These are phyloP conservation scores for Phallus indusiatus DNA, from an alignment of 768 basidiomycete species.

Conservation along the genomic window DNA sequence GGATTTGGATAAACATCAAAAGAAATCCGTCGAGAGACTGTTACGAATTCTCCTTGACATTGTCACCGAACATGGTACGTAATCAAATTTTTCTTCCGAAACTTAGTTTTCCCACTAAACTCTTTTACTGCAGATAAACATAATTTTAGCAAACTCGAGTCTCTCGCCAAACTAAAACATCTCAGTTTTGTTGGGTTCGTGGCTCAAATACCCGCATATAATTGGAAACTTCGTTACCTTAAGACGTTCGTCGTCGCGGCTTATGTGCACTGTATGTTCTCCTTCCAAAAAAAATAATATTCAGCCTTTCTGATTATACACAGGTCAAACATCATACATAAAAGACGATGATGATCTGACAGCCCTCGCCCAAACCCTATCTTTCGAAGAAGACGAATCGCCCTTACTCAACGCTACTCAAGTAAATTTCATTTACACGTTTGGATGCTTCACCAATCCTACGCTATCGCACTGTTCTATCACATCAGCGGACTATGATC, in stretches of 20 bases:
- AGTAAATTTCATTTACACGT: slow-evolving; percentile 2
- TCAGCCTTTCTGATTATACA: not conserved
- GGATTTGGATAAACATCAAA: not conserved
- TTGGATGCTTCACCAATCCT: not conserved
- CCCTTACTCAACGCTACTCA: not conserved
- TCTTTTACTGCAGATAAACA: not conserved
- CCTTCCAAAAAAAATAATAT: not conserved
- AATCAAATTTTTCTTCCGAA: not conserved
- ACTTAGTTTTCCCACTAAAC: not conserved
- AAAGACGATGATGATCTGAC: not conserved
- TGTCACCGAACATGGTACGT: slow-evolving; percentile 6
- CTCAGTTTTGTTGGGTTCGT: slow-evolving; percentile 3
- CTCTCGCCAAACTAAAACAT: not conserved
- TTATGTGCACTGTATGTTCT: slow-evolving; percentile 1
- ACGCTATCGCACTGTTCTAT: not conserved
- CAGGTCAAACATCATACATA: not conserved
- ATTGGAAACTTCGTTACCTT: slow-evolving; percentile 5
- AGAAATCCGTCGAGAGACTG: not conserved
- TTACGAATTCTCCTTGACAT: not conserved
- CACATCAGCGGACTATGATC: not conserved
- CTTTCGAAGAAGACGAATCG: not conserved
- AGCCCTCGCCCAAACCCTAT: not conserved
- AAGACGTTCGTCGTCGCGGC: slow-evolving; percentile 5
- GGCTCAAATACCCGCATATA: not conserved
- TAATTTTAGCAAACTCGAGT: not conserved